Percentiles rank a stretch among this genome's conserved stretches.
These are phyloP conservation scores for Anthracocystis setariae DNA, from an alignment of 1,284 basidiomycete species.

Conservation along the genomic window DNA sequence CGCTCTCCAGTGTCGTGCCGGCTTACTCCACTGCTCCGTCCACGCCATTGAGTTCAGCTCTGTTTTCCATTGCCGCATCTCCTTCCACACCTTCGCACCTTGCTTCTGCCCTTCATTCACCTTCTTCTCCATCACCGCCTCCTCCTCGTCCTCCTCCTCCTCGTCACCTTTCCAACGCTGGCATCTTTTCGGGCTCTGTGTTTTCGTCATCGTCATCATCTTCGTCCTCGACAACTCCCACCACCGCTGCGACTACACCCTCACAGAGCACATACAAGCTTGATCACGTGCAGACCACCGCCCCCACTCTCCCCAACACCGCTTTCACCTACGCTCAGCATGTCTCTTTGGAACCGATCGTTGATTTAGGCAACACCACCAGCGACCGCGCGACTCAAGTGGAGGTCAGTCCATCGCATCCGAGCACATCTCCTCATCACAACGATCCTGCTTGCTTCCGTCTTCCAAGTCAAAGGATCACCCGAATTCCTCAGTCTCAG, in stretches of 20 bases:
- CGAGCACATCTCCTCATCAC: background rate
- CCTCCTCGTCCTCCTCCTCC: background rate
- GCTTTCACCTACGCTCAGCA: conserved; percentile 8
- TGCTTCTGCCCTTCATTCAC: conserved; percentile 1
- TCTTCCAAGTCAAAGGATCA: background rate
- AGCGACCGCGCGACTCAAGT: background rate
- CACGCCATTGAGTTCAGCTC: conserved; percentile 16
- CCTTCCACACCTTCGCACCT: background rate
- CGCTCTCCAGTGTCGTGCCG: background rate
- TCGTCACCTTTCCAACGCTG: conserved; percentile 5
- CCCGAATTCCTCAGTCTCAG: background rate
- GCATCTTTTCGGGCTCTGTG: conserved; percentile 7
- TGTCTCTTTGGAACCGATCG: conserved; percentile 2
- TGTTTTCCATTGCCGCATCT: conserved; percentile 7
- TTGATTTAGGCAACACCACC: conserved; percentile 2
- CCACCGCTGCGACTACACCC: conserved; percentile 22
- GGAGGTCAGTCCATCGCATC: background rate
- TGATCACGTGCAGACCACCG: conserved; percentile 1
- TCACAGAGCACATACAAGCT: conserved; percentile 25
- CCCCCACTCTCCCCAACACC: background rate
- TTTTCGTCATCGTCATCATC: conserved; percentile 17
- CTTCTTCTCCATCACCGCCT: background rate
- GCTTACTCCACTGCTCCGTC: conserved; percentile 21
- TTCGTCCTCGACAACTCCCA: conserved; percentile 13
- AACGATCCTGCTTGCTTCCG: background rate